Evolutionary conservation across 2,329 filamentous ascomycete species (phyloP), one percentile per base, ranked within the genome.

Genomic region (Penicillium sp.): DNA sequence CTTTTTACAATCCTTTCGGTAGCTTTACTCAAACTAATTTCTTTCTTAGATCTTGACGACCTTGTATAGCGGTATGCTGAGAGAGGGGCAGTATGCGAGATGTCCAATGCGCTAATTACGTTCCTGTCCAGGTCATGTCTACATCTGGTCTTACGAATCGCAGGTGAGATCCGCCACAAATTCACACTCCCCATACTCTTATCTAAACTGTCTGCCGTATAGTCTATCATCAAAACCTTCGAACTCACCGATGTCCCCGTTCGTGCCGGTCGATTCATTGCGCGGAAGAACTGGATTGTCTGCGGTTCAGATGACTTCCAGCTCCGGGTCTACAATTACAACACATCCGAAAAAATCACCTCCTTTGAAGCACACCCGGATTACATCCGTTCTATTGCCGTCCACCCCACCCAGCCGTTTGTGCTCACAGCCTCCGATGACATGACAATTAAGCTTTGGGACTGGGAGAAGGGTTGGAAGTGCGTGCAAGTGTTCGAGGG

Each of bases 401-500:
- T 99, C 38, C 94, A 99, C 75, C 94, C 94, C 7, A 92, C 92
- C 44, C 92, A 96, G 73, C 93, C 94, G 1, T 97, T 97, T 71
- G 91, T 97, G 53, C 83, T 99, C 59, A 99, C 94, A 54, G 94
- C 94, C 63, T 94, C 90, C 63, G 93, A 97, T 89, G 93, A 97
- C 75, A 96, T 96, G 92, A 96, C 92, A 57, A 96, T 97, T 74
- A 96, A 94, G 83, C 83, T 97, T 50, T 99, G 94, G 93, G 93
- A 99, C 75, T 99, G 94, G 94, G 94, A 99, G 69, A 96, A 94
- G 77, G 87, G 87, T 67, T 99, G 94, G 94, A 96, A 97, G 77
- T 97, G 93, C 73, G 91, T 97, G 33, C 92, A 96, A 76, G 86
- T 96, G 44, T 99, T 97, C 70, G 93, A 97, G 75, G 94, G 94